Percentiles rank a stretch among this genome's conserved stretches.
Evolutionary conservation across 2,329 filamentous ascomycete species (phyloP).

Genomic region (Colletotrichum kahawae): DNA sequence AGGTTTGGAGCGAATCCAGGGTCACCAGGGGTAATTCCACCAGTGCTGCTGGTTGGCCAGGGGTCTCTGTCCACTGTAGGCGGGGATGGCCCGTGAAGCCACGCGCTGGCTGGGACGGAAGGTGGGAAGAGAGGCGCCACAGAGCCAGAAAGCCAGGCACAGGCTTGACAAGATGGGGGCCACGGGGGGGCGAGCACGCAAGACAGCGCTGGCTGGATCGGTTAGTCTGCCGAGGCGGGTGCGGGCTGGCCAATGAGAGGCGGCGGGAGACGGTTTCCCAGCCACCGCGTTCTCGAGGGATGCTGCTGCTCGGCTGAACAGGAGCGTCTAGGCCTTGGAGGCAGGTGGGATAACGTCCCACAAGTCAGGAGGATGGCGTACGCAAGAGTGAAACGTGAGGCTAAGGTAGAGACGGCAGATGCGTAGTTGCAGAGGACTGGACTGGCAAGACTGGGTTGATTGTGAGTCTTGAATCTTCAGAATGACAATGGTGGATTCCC

Average conservation of each 20-base stretch:
- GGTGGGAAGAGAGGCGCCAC: neutral
- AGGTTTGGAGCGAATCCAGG: neutral
- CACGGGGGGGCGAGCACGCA: neutral
- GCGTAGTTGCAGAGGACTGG: neutral
- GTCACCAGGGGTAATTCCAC: neutral
- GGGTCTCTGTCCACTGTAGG: neutral
- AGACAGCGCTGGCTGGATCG: neutral
- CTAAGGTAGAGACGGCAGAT: neutral
- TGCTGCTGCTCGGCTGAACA: neutral
- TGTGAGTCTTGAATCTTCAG: neutral
- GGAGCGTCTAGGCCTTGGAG: neutral
- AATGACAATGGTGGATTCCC: neutral
- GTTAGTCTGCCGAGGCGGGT: neutral
- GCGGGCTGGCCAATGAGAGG: neutral
- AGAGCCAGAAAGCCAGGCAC: neutral
- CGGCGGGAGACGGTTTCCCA: neutral
- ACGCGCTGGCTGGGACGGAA: neutral
- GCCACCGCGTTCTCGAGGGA: neutral
- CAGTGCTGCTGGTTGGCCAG: slow-evolving; percentile 1
- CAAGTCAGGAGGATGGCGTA: neutral
- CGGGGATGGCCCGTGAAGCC: neutral
- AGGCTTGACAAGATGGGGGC: neutral
- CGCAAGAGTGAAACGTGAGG: neutral
- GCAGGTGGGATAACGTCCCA: neutral
- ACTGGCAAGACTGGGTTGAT: neutral